These are phyloP conservation scores for Microascus cirrosus DNA, from an alignment of 2,329 filamentous ascomycete genomes.

Conservation along the genomic window DNA sequence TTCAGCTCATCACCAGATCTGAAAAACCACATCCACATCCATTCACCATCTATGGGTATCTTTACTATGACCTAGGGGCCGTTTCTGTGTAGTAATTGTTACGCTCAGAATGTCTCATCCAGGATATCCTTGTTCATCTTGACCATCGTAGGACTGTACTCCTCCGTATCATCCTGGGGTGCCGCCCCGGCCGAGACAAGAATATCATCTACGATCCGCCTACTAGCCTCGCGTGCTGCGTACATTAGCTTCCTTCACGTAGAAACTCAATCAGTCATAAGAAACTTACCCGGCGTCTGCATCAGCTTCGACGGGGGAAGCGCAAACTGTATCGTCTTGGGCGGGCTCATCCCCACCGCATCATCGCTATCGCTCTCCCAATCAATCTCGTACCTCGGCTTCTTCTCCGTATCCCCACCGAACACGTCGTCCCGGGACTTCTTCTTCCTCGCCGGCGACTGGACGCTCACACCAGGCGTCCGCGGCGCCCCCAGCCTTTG, in stretches of 20 bases:
- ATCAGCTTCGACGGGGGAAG: conserved; percentile 65
- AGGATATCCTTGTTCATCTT: conserved; percentile 52
- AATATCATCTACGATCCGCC: conserved; percentile 70
- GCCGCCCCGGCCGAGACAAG: conserved; percentile 63
- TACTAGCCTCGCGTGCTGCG: conserved; percentile 66
- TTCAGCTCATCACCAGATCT: background rate
- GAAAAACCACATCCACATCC: background rate
- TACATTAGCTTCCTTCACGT: background rate
- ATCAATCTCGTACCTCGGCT: conserved; percentile 40
- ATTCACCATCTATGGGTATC: background rate
- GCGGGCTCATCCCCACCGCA: conserved; percentile 66
- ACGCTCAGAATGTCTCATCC: conserved; percentile 46
- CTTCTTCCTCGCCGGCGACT: conserved; percentile 54
- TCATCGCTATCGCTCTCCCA: conserved; percentile 71
- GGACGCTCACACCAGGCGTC: conserved; percentile 76
- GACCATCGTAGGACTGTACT: conserved; percentile 55
- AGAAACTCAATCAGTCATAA: background rate
- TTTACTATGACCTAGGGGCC: background rate
- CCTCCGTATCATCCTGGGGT: conserved; percentile 36
- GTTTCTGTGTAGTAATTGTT: background rate
- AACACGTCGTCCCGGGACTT: conserved; percentile 40
- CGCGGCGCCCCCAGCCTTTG: conserved; percentile 39
- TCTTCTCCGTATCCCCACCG: conserved; percentile 15
- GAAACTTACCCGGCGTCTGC: conserved; percentile 61
- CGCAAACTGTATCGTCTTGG: conserved; percentile 85